Conservation (phyloP, 495 filamentous ascomycete genomes). For the Aspergillus bertholletiae region DNA sequence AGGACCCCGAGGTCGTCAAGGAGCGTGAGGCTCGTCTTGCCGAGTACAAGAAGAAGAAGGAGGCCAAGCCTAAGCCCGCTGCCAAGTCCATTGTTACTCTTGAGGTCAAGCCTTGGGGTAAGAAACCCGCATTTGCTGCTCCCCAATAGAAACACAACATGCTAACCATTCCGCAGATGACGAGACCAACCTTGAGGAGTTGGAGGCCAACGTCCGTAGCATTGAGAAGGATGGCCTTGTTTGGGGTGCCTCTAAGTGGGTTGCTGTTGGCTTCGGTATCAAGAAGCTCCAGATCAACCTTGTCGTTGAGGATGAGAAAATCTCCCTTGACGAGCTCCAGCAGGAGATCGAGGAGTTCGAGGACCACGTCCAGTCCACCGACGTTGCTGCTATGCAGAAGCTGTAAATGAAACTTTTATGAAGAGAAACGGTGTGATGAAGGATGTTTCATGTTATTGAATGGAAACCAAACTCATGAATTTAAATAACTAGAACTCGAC, state of each 20-base stretch:
- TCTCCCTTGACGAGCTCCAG: slow-evolving; percentile 85
- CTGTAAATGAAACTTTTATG: slow-evolving; percentile 57
- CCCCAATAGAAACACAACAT: no score
- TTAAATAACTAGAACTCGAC: slow-evolving; percentile 20
- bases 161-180: no score
- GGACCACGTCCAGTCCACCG: slow-evolving; percentile 95
- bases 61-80: slow-evolving; percentile 77
- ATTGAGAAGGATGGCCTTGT: slow-evolving; percentile 93
- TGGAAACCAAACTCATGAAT: slow-evolving; percentile 23
- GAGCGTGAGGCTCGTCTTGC: slow-evolving; percentile 84
- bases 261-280: slow-evolving; percentile 92
- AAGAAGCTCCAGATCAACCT: slow-evolving; percentile 99
- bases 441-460: slow-evolving; percentile 34
- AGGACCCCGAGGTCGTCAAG: slow-evolving; percentile 75
- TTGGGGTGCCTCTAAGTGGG: slow-evolving; percentile 90
- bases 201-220: slow-evolving; percentile 78
- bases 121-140: no score
- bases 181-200: slow-evolving; percentile 81
- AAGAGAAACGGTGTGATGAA: slow-evolving; percentile 39
- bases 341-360: slow-evolving; percentile 82
- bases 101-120: slow-evolving; percentile 99
- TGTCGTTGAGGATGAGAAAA: slow-evolving; percentile 95
- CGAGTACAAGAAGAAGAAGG: slow-evolving; percentile 98
- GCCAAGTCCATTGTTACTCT: slow-evolving; percentile 95
- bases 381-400: slow-evolving; percentile 91